Evolutionary conservation across 345 rosid genomes (phyloP), one percentile per base, ranked within the genome.

Genomic region (Moringa oleifera): DNA sequence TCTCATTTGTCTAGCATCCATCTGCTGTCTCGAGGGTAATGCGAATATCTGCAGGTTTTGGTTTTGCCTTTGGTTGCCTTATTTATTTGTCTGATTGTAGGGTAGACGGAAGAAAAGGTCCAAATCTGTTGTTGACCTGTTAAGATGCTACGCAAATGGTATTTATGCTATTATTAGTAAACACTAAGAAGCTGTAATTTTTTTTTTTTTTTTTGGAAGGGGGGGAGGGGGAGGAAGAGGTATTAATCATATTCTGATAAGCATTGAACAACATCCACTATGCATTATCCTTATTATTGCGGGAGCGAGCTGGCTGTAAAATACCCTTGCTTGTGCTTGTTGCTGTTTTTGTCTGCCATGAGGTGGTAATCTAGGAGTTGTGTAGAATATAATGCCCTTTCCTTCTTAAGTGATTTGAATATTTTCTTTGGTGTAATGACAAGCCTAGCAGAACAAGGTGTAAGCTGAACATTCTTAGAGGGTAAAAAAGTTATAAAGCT

Each of bases 341-440:
- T 33, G 5, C 37, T 33, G 33, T 41, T 41, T 41, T 4, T 41
- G 47, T 41, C 2, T 11, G 47, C 16, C 12, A 41, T 16, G 47
- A 15, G 47, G 47, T 41, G 12, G 12, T 5, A 7, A 41, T 41
- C 47, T 22, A 28, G 31, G n/a, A 53, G 18, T 63, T 52, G 18
- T 63, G 33, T 53, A 37, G 22, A 24, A 53, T 41, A 41, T 53
- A 19, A 62, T 51, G 45, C 36, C 41, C 19, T 63, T 53, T 18
- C 37, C 3, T 61, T 19, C 36, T 1, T 41, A 41, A 41, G 47
- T 11, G 47, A 33, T 33, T 41, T 41, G 6, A 2, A 41, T 41
- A 7, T 11, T 11, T 4, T 41, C 47, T 41, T 41, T 41, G 12
- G 47, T 15, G 1, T 7, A 41, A 16, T 15, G 13, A 41, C 47